Base-by-base conservation (phyloP, 257 asterid species). In the Thymus mandschuricus region DNA sequence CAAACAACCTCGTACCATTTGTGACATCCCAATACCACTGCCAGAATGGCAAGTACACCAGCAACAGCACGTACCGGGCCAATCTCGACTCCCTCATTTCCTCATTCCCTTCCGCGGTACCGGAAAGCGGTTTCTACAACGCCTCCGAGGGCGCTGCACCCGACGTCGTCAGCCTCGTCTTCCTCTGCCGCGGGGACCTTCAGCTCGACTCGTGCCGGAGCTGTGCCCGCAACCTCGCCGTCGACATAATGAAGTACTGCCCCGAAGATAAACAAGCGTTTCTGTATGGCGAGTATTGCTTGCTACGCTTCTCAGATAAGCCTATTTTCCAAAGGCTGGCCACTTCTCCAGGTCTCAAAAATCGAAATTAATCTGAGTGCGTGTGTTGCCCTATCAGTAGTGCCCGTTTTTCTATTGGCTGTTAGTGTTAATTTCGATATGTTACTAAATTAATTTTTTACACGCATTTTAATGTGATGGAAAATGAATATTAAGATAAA, bases 291-390 rank as follows among this genome's bases (percentile, higher is more conserved):
- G 45, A 59, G 21, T 9, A 10, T 1, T 59, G 45, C 64, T 33
- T 59, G 64, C 4, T 59, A 4, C 64, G 64, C 12, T 59, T 30
- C 64, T 59, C 64, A 7, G 21, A 59, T 38, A 38, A 33, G 45
- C 0, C 64, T 3, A 59, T 59, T 10, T 45, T 45, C 1, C 50
- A 45, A 45, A 45, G 13, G 50, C 4, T 45, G 50, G 50, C 12
- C 13, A 3, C 12, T 45, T 8, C 0, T 45, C 50, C 50, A 45
- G 13, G 50, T 35, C 0, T 35, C 40, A 35, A 35, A 21, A 21
- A 35, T 21, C 21, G 21, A 21, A 21, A 21, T 21, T 21, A 21
- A 21, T 21, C 21, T 21, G 21, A 21, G 21, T 21, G 21, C 0
- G 21, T 21, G 21, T 21, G 21, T 21, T 21, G 21, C 21, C 21